A percentile compares a stretch with the other conserved stretches of the same genome.
Conservation (phyloP, 2,329 filamentous ascomycete genomes). For the Conoideocrella luteorostrata region DNA sequence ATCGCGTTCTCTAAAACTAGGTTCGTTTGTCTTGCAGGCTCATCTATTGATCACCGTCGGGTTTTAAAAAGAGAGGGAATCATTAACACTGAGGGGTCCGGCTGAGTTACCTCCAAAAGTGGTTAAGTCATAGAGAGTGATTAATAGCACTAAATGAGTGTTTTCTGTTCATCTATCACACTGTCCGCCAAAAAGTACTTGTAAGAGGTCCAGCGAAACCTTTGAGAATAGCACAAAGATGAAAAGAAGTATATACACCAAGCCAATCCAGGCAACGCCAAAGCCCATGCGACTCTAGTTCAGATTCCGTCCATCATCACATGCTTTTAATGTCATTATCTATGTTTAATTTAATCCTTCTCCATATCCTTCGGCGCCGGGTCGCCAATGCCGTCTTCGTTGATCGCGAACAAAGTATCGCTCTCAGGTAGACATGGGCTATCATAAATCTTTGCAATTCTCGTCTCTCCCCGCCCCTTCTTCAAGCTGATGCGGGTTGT, state of each 20-base stretch:
- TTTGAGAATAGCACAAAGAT: background rate
- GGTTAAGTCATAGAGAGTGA: too few relatives aligned
- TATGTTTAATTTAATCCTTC: slow-evolving; percentile 51
- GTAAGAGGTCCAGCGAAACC: too few relatives aligned
- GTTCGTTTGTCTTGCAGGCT: too few relatives aligned
- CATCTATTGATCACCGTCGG: too few relatives aligned
- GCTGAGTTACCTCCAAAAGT: too few relatives aligned
- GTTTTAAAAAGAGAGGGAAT: too few relatives aligned
- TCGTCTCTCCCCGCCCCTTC: slow-evolving; percentile 90
- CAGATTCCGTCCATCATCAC: background rate
- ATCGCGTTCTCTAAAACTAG: too few relatives aligned
- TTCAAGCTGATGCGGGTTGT: slow-evolving; percentile 92
- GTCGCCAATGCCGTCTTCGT: slow-evolving; percentile 93
- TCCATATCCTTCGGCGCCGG: slow-evolving; percentile 93
- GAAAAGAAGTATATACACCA: background rate
- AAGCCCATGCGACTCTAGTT: slow-evolving; percentile 17
- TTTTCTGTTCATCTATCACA: too few relatives aligned
- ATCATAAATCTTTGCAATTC: slow-evolving; percentile 99
- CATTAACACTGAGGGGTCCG: too few relatives aligned
- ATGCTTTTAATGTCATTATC: slow-evolving; percentile 10
- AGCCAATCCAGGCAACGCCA: slow-evolving; percentile 23
- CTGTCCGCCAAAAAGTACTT: too few relatives aligned
- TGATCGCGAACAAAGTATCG: slow-evolving; percentile 94
- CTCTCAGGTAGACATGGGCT: slow-evolving; percentile 95
- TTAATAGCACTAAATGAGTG: too few relatives aligned